A percentile compares a stretch with the other conserved stretches of the same genome.
phyloP scores from a whole-genome alignment of 345 rosid genomes.

The Conringia planisiliqua region DNA sequence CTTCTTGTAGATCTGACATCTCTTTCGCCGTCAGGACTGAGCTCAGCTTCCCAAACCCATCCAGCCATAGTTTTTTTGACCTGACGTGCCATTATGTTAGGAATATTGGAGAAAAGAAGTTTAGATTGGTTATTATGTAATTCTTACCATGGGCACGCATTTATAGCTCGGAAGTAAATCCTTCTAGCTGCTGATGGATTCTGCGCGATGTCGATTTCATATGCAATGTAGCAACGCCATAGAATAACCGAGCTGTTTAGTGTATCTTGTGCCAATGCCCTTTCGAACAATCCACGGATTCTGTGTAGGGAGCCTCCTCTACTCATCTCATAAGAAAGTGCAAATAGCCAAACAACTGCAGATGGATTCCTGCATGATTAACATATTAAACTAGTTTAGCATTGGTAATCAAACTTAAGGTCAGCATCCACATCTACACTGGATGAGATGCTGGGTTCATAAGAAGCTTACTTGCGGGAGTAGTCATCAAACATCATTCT shows the following conservation, averaged over 20 bases:
- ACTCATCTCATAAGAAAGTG: slow-evolving; percentile 72
- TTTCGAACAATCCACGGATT: slow-evolving; percentile 83
- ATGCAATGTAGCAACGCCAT: slow-evolving; percentile 88
- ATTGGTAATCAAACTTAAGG: neutral
- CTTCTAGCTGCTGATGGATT: slow-evolving; percentile 69
- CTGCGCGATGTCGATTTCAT: slow-evolving; percentile 58
- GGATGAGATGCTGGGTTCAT: neutral
- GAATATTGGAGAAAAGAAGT: neutral
- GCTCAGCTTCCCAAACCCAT: slow-evolving; percentile 70
- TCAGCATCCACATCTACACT: slow-evolving; percentile 3
- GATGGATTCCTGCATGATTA: slow-evolving; percentile 67
- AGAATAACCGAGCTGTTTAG: slow-evolving; percentile 58
- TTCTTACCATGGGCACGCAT: slow-evolving; percentile 89
- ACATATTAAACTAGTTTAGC: slow-evolving; percentile 4
- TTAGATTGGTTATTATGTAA: neutral
- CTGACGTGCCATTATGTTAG: slow-evolving; percentile 34
- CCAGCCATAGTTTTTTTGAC: slow-evolving; percentile 94
- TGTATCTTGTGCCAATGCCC: slow-evolving; percentile 66
- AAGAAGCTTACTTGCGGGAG: slow-evolving; percentile 55
- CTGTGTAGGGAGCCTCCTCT: slow-evolving; percentile 64
- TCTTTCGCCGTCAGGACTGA: slow-evolving; percentile 66
- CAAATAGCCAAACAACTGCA: slow-evolving; percentile 65
- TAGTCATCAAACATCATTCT: slow-evolving; percentile 65
- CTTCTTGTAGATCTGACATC: slow-evolving; percentile 92
- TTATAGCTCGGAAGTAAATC: slow-evolving; percentile 84